phyloP scores from a whole-genome alignment of 768 basidiomycete species.

The Gautieria morchelliformis region DNA sequence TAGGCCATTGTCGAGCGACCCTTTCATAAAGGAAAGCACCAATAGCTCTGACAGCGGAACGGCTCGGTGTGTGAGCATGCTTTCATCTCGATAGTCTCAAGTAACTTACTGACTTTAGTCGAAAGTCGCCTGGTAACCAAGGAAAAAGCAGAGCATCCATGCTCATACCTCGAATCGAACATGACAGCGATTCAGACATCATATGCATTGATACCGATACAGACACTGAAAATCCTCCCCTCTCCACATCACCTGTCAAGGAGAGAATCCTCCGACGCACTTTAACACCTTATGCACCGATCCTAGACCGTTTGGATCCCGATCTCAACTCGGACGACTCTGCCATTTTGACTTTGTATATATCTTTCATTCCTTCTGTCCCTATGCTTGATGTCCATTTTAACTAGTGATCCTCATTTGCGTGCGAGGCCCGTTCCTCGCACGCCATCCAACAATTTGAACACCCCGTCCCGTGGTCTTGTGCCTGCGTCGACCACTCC shows the following conservation, averaged over 20 bases:
- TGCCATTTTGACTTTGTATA: slow-evolving; percentile 30
- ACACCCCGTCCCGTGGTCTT: background rate
- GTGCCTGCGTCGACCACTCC: slow-evolving; percentile 6
- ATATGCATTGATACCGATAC: slow-evolving; percentile 14
- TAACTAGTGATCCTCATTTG: slow-evolving; percentile 37
- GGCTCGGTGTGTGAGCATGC: slow-evolving; percentile 16
- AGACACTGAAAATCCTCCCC: slow-evolving; percentile 17
- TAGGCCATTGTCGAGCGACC: slow-evolving; percentile 12
- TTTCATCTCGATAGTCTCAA: slow-evolving; percentile 10
- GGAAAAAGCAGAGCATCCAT: background rate
- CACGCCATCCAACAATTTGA: background rate
- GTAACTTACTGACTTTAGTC: background rate
- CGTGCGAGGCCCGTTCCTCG: slow-evolving; percentile 35
- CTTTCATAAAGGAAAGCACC: slow-evolving; percentile 28
- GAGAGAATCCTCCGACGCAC: background rate
- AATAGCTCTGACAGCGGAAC: slow-evolving; percentile 17
- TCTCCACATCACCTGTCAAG: slow-evolving; percentile 2
- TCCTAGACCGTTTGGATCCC: slow-evolving; percentile 24
- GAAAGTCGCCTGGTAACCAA: slow-evolving; percentile 11
- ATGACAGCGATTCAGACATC: background rate
- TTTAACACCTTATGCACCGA: slow-evolving; percentile 10
- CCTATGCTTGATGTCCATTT: background rate
- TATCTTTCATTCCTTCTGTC: background rate
- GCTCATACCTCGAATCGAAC: background rate
- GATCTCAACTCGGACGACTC: slow-evolving; percentile 21